Evolutionary conservation across 805 yeast species (phyloP), one percentile per base, ranked within the genome.

Genomic region (Trichomonascus vanleenenianus): DNA sequence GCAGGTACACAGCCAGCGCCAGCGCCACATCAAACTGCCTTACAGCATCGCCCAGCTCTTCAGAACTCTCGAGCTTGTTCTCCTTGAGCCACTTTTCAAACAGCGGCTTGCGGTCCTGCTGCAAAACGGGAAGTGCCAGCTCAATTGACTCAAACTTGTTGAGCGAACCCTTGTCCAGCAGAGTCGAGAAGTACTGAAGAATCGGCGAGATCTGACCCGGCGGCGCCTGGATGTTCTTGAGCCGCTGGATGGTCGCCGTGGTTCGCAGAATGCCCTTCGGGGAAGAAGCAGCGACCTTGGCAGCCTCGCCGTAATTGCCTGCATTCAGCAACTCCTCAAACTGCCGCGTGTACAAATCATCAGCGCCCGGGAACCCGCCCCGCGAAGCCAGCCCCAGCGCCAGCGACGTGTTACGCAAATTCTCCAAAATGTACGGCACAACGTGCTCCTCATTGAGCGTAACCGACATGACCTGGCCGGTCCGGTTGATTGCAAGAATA

Each of bases 321-420:
- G 80, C 79, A 53, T 79, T 76, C 58, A 93, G 73, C 57, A 82
- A 75, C 63, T 81, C 80, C 60, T 88, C 94, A 70, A 93, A 93
- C 68, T 91, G 97, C 67, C 88, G 95, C 49, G 75, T 70, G 67
- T 93, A 89, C 52, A 93, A 74, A 58, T 80, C 81, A 64, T 93
- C 99, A 41, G 97, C 98, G 54, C 99, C 99, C 37, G 96, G 93
- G 59, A 93, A 78, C 1, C 96, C 96, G 60, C 96, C 97, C 66
- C 97, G 84, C 2, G 96, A 78, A 22, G 97, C 94, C 53, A 93
- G 76, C 9, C 87, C 73, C 50, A 93, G 72, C 2, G 97, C 98
- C 58, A 93, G 73, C 18, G 83, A 75, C 30, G 91, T 87, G 61
- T 93, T 91, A 44, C 91, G 81, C 51, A 93, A 74, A 63, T 85